phyloP scores from a whole-genome alignment of 2,329 filamentous ascomycete genomes.

The Trichoderma oligosporum region DNA sequence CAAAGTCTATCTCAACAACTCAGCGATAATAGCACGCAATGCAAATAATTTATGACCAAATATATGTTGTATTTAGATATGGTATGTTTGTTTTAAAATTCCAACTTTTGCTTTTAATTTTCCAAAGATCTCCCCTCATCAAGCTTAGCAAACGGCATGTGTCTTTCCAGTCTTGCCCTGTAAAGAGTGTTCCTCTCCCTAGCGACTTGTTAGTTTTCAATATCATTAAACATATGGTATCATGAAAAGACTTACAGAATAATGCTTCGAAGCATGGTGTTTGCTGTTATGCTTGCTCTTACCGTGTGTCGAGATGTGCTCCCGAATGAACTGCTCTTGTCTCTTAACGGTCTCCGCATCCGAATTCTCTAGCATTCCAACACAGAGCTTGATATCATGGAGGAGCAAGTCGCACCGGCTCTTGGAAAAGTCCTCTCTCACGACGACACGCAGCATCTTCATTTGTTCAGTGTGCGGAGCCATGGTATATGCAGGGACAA shows the following conservation, averaged over 20 bases:
- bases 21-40: too few relatives aligned
- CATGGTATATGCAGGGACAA: conserved; percentile 96
- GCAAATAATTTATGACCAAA: too few relatives aligned
- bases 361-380: conserved; percentile 68
- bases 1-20: too few relatives aligned
- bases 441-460: conserved; percentile 89
- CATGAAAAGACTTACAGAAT: neutral
- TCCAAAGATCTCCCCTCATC: neutral
- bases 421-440: conserved; percentile 86
- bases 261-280: conserved; percentile 9
- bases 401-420: conserved; percentile 76
- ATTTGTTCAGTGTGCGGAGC: conserved; percentile 78
- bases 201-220: conserved; percentile 17
- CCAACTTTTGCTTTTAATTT: neutral
- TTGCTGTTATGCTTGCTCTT: conserved; percentile 44
- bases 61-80: neutral
- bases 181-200: conserved; percentile 78
- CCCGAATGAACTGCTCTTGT: conserved; percentile 62
- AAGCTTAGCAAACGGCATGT: conserved; percentile 72
- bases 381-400: conserved; percentile 71
- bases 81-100: neutral
- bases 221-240: neutral
- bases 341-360: conserved; percentile 67
- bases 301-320: conserved; percentile 51
- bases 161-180: conserved; percentile 91